phyloP scores from a whole-genome alignment of 345 rosid species.

The Capsella bursapastoris region DNA sequence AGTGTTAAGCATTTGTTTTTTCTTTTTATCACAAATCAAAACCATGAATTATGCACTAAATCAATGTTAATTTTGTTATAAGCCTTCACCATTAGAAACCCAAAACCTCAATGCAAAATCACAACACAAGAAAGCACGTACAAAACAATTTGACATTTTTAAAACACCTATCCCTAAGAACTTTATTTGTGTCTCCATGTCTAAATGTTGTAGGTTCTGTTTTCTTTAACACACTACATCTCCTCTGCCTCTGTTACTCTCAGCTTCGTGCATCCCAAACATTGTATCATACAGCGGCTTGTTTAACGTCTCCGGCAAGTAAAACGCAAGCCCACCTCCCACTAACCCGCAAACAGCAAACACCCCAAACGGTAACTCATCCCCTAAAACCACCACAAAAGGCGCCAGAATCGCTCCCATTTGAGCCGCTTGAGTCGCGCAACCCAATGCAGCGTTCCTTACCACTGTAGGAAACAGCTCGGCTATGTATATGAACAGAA shows the following conservation, averaged over 20 bases:
- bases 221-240: slow-evolving; percentile 23
- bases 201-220: background rate
- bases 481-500: slow-evolving; percentile 77
- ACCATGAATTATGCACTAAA: background rate
- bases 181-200: background rate
- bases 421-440: slow-evolving; percentile 80
- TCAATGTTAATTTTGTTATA: background rate
- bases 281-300: slow-evolving; percentile 87
- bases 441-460: slow-evolving; percentile 88
- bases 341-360: slow-evolving; percentile 66
- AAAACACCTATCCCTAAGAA: background rate
- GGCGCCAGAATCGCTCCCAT: slow-evolving; percentile 94
- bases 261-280: slow-evolving; percentile 72
- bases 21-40: background rate
- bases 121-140: slow-evolving; percentile 11
- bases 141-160: too few relatives aligned
- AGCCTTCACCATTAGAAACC: slow-evolving; percentile 3
- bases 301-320: slow-evolving; percentile 84
- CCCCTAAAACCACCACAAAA: slow-evolving; percentile 79
- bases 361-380: slow-evolving; percentile 66
- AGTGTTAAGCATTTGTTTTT: background rate
- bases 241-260: slow-evolving; percentile 45
- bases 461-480: slow-evolving; percentile 94
- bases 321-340: slow-evolving; percentile 79
- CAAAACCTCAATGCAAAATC: slow-evolving; percentile 20